phyloP scores from a whole-genome alignment of 768 basidiomycete species.

The Strobilomyces confusus region DNA sequence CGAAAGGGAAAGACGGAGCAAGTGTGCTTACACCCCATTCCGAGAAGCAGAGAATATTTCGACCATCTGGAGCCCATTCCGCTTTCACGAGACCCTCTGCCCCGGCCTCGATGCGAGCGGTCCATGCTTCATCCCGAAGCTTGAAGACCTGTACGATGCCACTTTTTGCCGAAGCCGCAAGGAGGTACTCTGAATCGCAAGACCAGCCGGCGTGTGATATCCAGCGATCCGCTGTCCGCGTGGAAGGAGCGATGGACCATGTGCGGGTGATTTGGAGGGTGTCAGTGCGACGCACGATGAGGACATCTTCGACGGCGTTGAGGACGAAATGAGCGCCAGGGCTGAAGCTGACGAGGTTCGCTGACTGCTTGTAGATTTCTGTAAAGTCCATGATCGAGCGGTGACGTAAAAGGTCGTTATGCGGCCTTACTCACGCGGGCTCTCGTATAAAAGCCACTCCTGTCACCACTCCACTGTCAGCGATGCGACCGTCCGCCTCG shows the following conservation, averaged over 20 bases:
- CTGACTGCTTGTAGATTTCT: conserved; percentile 74
- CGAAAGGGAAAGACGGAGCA: background rate
- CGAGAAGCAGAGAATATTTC: conserved; percentile 83
- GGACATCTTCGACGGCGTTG: conserved; percentile 70
- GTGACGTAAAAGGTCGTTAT: conserved; percentile 3
- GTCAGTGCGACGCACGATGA: conserved; percentile 81
- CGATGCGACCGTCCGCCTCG: conserved; percentile 4
- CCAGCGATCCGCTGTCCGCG: conserved; percentile 41
- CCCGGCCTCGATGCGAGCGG: conserved; percentile 72
- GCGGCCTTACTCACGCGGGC: background rate
- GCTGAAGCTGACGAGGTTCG: conserved; percentile 73
- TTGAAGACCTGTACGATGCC: conserved; percentile 76
- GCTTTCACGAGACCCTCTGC: conserved; percentile 81
- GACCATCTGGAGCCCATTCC: conserved; percentile 88
- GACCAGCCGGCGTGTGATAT: conserved; percentile 86
- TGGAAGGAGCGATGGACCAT: conserved; percentile 62
- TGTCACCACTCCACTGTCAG: conserved; percentile 16
- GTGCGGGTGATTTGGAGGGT: conserved; percentile 80
- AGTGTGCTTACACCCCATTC: conserved; percentile 79
- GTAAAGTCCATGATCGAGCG: conserved; percentile 70
- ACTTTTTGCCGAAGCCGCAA: conserved; percentile 72
- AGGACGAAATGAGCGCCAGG: conserved; percentile 85
- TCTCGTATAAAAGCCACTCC: background rate
- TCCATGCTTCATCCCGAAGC: conserved; percentile 76
- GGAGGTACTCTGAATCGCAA: conserved; percentile 80